Evolutionary conservation across 345 rosid genomes (phyloP), one percentile per base, ranked within the genome.

Genomic region (Ailanthus altissimus): DNA sequence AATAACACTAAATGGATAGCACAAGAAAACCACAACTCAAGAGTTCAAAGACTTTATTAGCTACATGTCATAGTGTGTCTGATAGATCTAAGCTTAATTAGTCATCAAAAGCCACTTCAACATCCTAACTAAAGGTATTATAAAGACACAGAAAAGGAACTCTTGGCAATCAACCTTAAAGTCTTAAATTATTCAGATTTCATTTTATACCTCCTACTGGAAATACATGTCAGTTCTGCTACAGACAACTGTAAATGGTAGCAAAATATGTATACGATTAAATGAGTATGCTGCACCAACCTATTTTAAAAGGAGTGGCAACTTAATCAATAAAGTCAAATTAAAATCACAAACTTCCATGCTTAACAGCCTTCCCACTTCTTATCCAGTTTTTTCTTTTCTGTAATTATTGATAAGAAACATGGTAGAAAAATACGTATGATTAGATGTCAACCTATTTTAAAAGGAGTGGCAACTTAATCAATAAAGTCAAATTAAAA

Each of bases 101-200:
- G 43, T 70, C 16, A 28, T 20, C 10, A 28, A 21, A 56, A 71
- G 74, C 50, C 20, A 71, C 6, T 71, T 13, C 47, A 71, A 71
- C 10, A 54, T 54, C 63, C 12, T 23, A 53, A 38, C 46, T 38
- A 63, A 38, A 38, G 9, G 46, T 23, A 59, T 25, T 25, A 12
- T 5, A 11, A 18, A 53, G 58, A 42, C 26, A 42, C 13, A 15
- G 9, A 66, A 46, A 51, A 67, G 21, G 43, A 66, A 43, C 0
- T 2, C 21, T 67, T 11, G 14, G 51, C 36, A 67, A n/a, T 67
- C 70, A 67, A 43, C 53, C 45, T 10, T 43, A 26, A 16, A 62
- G 21, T 62, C 40, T 60, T 28, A 18, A 53, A 58, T 62, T 32
- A 32, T 32, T 11, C 21, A 15, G 45, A 16, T 62, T 36, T 36